phyloP scores from a whole-genome alignment of 371 early-diverging fungal species.

The Sporodiniella umbellata region DNA sequence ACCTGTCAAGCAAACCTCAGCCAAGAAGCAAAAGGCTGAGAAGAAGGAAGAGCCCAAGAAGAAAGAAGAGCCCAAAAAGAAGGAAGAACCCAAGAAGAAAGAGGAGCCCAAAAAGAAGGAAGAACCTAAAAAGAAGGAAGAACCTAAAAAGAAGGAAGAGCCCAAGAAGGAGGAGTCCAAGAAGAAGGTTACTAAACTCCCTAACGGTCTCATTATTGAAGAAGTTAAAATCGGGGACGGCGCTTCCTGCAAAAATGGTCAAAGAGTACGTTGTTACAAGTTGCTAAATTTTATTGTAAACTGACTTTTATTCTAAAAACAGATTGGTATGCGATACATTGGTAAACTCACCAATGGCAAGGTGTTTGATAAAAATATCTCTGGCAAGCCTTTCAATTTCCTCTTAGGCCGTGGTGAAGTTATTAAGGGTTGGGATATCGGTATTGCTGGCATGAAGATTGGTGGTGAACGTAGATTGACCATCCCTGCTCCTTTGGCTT shows the following conservation, averaged over 20 bases:
- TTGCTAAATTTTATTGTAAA: slow-evolving; percentile 3
- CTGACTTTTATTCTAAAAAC: slow-evolving; percentile 5
- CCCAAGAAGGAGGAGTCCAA: slow-evolving; percentile 24
- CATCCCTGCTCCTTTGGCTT: slow-evolving; percentile 84
- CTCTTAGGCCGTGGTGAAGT: slow-evolving; percentile 88
- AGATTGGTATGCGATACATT: slow-evolving; percentile 85
- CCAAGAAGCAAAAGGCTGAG: slow-evolving; percentile 36
- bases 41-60: slow-evolving; percentile 37
- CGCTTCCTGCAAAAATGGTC: slow-evolving; percentile 73
- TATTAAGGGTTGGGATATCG: slow-evolving; percentile 93
- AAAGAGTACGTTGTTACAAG: slow-evolving; percentile 44
- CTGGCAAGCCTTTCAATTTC: slow-evolving; percentile 90
- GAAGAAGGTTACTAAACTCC: slow-evolving; percentile 48
- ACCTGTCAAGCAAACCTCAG: slow-evolving; percentile 29
- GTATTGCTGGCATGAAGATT: slow-evolving; percentile 87
- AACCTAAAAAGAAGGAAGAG: slow-evolving; percentile 30
- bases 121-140: slow-evolving; percentile 34
- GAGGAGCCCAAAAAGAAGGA: slow-evolving; percentile 49
- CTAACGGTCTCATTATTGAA: slow-evolving; percentile 79
- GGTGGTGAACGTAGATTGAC: slow-evolving; percentile 89
- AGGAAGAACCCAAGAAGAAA: slow-evolving; percentile 37
- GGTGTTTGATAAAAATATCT: slow-evolving; percentile 90
- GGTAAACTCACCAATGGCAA: slow-evolving; percentile 89
- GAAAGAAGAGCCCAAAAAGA: slow-evolving; percentile 40
- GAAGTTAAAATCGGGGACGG: slow-evolving; percentile 79